A percentile compares a stretch with the other conserved stretches of the same genome.
Conservation (phyloP, 805 yeast species). For the Metschnikowia arizonensis region DNA sequence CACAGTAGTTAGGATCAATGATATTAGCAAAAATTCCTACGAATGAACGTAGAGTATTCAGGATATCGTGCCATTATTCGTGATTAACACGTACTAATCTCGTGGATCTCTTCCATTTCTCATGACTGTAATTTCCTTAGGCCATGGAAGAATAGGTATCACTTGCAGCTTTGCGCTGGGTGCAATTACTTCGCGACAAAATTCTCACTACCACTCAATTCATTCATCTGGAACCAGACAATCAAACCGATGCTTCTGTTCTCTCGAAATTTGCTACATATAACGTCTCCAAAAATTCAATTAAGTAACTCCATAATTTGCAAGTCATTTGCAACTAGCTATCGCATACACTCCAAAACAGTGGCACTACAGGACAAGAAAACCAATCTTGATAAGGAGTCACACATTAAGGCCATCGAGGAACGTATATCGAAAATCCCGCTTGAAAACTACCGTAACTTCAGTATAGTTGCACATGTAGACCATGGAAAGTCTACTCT, state of each 20-base stretch:
- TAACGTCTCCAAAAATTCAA: neutral
- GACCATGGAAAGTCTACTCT: constrained; percentile 88
- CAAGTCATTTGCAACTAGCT: neutral
- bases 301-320: neutral
- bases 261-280: constrained; percentile 1
- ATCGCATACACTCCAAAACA: constrained; percentile 8
- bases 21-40: neutral
- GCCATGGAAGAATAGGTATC: neutral
- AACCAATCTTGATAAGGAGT: constrained; percentile 30
- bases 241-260: neutral
- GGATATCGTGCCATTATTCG: neutral
- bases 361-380: constrained; percentile 25
- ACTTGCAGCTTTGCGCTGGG: constrained; percentile 1
- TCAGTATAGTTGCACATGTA: constrained; percentile 94
- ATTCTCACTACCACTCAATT: neutral
- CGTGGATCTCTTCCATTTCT: too few species aligned
- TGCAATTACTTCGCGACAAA: constrained; percentile 3
- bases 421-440: constrained; percentile 76
- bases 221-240: neutral
- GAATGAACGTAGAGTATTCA: neutral
- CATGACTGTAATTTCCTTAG: too few species aligned
- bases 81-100: neutral
- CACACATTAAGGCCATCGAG: constrained; percentile 34
- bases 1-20: neutral
- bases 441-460: constrained; percentile 75